Conservation (phyloP, 768 basidiomycete genomes). For the Lentinula guzmanii region DNA sequence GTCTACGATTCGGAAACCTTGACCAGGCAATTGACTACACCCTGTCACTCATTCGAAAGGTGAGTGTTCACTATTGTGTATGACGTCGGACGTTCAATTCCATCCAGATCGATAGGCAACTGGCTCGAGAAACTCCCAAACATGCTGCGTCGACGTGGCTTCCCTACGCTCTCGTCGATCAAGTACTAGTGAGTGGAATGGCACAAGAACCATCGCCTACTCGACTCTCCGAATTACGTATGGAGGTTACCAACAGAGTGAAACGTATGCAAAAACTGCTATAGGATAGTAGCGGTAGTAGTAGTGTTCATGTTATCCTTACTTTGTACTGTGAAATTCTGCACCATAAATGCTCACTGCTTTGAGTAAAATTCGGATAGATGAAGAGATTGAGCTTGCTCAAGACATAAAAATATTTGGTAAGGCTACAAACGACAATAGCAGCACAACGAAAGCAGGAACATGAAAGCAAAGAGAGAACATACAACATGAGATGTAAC, state of each 20-base stretch:
- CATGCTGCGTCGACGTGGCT: slow-evolving; percentile 67
- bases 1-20: slow-evolving; percentile 73
- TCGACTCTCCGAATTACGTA: slow-evolving; percentile 46
- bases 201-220: slow-evolving; percentile 43
- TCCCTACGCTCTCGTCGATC: slow-evolving; percentile 80
- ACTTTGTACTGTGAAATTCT: no score
- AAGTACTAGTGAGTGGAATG: slow-evolving; percentile 64
- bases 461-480: not conserved
- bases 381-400: not conserved
- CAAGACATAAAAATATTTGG: not conserved
- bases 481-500: not conserved
- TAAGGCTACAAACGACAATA: not conserved
- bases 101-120: slow-evolving; percentile 45
- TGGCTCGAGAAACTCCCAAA: slow-evolving; percentile 47
- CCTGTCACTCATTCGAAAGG: slow-evolving; percentile 67
- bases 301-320: not conserved
- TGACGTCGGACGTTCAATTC: not conserved
- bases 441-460: not conserved
- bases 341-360: not conserved
- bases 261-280: slow-evolving; percentile 53
- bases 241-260: slow-evolving; percentile 56
- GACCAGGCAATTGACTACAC: slow-evolving; percentile 73
- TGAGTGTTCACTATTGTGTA: slow-evolving; percentile 20
- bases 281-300: not conserved
- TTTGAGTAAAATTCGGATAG: no score